Evolutionary conservation across 2,329 filamentous ascomycete species (phyloP).

Genomic region (Diaporthe destruens): DNA sequence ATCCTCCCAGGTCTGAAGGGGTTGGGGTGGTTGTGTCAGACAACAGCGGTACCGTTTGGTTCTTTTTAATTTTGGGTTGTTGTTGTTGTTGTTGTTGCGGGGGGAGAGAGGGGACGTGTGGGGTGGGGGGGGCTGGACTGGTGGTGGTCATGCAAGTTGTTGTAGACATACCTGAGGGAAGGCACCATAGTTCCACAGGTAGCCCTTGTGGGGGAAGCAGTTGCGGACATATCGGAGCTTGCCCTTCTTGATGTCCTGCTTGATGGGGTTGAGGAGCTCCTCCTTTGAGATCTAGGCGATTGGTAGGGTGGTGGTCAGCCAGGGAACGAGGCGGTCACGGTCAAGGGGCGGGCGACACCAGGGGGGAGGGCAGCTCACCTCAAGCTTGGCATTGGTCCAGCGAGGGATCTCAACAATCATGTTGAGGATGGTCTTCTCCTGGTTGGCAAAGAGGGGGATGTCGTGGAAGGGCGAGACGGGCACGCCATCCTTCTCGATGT

Average conservation of each 20-base stretch:
- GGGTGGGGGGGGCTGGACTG: background rate
- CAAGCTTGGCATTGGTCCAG: slow-evolving; percentile 99
- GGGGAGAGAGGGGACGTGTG: background rate
- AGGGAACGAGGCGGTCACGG: background rate
- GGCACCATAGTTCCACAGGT: slow-evolving; percentile 99
- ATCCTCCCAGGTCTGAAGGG: slow-evolving; percentile 93
- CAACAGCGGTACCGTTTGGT: too few species aligned
- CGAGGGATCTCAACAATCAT: slow-evolving; percentile 99
- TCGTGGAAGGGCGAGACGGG: slow-evolving; percentile 98
- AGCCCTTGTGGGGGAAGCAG: slow-evolving; percentile 99
- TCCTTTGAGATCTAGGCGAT: slow-evolving; percentile 91
- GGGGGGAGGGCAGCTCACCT: slow-evolving; percentile 72
- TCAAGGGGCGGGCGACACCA: slow-evolving; percentile 1
- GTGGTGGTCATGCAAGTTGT: background rate
- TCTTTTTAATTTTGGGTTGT: too few species aligned
- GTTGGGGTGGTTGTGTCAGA: too few species aligned
- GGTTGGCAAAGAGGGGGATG: slow-evolving; percentile 96
- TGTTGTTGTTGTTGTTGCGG: background rate
- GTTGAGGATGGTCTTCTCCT: slow-evolving; percentile 95
- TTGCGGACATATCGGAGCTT: slow-evolving; percentile 99
- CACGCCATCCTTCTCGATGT: slow-evolving; percentile 96
- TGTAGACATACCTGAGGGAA: slow-evolving; percentile 85
- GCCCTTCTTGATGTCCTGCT: slow-evolving; percentile 99
- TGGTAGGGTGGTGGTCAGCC: slow-evolving; percentile 1
- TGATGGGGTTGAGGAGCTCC: slow-evolving; percentile 97